A percentile compares a stretch with the other conserved stretches of the same genome.
Conservation (phyloP, 2,329 filamentous ascomycete genomes). For the Exutisphaerella laricina region DNA sequence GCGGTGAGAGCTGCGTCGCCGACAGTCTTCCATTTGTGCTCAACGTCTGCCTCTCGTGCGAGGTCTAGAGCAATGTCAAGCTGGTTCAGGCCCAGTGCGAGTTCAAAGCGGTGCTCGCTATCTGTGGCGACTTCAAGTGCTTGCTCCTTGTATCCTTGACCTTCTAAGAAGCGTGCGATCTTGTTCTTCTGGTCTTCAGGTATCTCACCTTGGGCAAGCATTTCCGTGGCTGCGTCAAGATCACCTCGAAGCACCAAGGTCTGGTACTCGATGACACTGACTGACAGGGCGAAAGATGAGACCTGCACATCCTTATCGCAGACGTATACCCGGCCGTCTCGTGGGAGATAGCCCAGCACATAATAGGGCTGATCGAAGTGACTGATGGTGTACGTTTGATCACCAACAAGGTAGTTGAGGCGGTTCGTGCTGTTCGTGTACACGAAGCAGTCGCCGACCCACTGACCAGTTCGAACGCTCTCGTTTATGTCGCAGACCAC, state of each 20-base stretch:
- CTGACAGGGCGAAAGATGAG: conserved; percentile 82
- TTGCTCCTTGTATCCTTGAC: conserved; percentile 93
- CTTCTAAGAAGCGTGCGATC: conserved; percentile 94
- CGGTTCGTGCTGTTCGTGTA: conserved; percentile 97
- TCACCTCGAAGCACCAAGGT: conserved; percentile 91
- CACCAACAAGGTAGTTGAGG: conserved; percentile 94
- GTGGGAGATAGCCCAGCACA: conserved; percentile 86
- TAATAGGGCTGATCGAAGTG: conserved; percentile 97
- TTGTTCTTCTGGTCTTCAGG: conserved; percentile 95
- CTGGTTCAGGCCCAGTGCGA: conserved; percentile 76
- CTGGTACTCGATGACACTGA: conserved; percentile 93
- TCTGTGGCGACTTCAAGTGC: conserved; percentile 93
- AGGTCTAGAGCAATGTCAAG: conserved; percentile 81
- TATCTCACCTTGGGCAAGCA: conserved; percentile 64
- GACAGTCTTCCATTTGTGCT: conserved; percentile 98
- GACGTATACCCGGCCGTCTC: conserved; percentile 92
- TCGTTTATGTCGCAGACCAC: conserved; percentile 95
- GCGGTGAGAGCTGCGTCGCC: conserved; percentile 80
- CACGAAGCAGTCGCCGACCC: conserved; percentile 98
- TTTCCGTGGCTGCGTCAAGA: conserved; percentile 81
- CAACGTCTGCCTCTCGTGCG: conserved; percentile 74
- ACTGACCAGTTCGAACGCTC: conserved; percentile 88
- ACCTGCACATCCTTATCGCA: conserved; percentile 93
- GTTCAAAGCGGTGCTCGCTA: conserved; percentile 91
- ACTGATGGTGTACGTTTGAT: conserved; percentile 95